Evolutionary conservation across 1,284 basidiomycete species (phyloP).

Genomic region (Wallemia mellicola): DNA sequence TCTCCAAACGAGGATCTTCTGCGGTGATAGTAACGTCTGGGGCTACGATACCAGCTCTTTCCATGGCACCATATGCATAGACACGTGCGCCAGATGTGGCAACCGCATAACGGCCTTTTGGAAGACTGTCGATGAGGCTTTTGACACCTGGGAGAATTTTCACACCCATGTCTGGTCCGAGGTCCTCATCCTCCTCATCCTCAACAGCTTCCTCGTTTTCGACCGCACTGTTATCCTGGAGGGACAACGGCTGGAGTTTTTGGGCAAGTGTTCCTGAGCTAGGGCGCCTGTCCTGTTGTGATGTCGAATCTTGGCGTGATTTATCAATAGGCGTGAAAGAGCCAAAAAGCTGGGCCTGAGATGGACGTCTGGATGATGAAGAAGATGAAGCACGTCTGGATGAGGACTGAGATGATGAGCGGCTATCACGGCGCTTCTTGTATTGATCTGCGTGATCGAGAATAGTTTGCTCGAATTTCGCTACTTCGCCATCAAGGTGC

Average conservation of each 20-base stretch:
- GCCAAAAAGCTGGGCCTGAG: conserved; percentile 21
- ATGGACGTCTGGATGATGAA: conserved; percentile 4
- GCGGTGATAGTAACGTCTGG: conserved; percentile 45
- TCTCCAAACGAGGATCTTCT: conserved; percentile 26
- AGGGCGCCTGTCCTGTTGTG: conserved; percentile 1
- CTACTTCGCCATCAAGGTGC: conserved; percentile 36
- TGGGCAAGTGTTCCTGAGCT: conserved; percentile 8
- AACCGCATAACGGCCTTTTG: conserved; percentile 34
- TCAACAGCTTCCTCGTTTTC: conserved; percentile 24
- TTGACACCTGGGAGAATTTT: conserved; percentile 42
- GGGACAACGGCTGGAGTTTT: conserved; percentile 15
- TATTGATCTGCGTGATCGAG: conserved; percentile 41
- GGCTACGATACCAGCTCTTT: conserved; percentile 36
- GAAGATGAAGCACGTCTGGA: conserved; percentile 15
- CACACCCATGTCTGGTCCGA: conserved; percentile 31
- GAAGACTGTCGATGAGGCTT: conserved; percentile 33
- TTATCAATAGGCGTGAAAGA: conserved; percentile 19
- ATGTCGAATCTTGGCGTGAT: conserved; percentile 15
- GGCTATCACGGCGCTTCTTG: conserved; percentile 10
- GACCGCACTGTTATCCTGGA: conserved; percentile 18
- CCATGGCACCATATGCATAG: conserved; percentile 39
- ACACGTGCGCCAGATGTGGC: conserved; percentile 47
- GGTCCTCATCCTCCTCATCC: conserved; percentile 19
- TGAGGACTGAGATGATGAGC: conserved; percentile 8
- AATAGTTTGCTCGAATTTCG: conserved; percentile 19